Evolutionary conservation across 139 green algal species (phyloP).

Genomic region (Chlorella vulgaris): DNA sequence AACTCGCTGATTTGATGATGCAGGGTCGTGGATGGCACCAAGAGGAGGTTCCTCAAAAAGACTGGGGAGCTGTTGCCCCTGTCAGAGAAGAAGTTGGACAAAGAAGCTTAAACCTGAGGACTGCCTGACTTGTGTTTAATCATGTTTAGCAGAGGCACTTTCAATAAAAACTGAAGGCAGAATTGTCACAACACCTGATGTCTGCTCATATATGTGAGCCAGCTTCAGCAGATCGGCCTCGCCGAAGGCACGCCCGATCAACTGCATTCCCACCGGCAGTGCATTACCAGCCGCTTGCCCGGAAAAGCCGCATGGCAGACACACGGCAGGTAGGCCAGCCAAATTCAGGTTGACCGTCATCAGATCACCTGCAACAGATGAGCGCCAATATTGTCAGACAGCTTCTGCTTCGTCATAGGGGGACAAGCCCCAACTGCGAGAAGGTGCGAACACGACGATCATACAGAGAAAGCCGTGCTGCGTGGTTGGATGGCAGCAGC

Average conservation of each 20-base stretch:
- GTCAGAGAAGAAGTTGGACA: no score
- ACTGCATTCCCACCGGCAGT: conserved; percentile 85
- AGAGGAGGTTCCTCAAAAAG: conserved; percentile 89
- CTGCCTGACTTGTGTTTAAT: no score
- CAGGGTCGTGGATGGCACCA: conserved; percentile 69
- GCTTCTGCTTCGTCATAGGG: background rate
- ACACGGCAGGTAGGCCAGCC: conserved; percentile 86
- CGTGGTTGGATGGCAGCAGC: background rate
- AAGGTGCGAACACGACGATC: background rate
- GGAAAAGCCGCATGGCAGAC: conserved; percentile 72
- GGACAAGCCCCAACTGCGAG: no score
- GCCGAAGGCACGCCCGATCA: conserved; percentile 59
- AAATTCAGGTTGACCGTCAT: conserved; percentile 98
- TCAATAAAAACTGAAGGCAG: background rate
- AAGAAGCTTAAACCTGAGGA: no score
- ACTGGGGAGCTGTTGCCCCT: conserved; percentile 81
- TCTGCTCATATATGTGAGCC: conserved; percentile 79
- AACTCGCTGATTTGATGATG: background rate
- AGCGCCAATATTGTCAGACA: background rate
- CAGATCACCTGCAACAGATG: conserved; percentile 71
- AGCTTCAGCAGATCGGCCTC: conserved; percentile 58
- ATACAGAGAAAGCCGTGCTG: no score
- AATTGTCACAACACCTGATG: conserved; percentile 25
- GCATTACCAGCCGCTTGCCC: conserved; percentile 7
- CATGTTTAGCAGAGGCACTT: background rate